Evolutionary conservation across 208 protist species (phyloP), one percentile per base, ranked within the genome.

Genomic region (Trypanosoma brucei): DNA sequence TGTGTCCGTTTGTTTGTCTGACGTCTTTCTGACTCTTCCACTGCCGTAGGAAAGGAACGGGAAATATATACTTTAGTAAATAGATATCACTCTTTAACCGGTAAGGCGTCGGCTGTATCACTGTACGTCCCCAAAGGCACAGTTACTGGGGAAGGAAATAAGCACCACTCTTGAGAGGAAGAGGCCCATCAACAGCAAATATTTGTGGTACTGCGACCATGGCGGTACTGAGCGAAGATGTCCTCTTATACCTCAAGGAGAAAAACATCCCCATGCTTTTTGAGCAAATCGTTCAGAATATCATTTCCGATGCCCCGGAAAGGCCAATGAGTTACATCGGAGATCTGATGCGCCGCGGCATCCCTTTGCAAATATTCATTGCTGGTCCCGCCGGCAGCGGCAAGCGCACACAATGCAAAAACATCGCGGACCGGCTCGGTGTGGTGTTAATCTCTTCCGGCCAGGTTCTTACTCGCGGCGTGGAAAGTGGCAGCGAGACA

Each of bases 221-320:
- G 36, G 4, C 36, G 5, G 31, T 14, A 46, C 42, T 46, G 8
- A 46, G 42, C 11, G 35, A 13, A 38, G 34, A 61, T 73, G 50
- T 22, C 1, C 46, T 91, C 4, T 59, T 46, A 65, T 94, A 94
- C 78, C 68, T 94, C 39, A 70, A 71, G 30, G 79, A 94, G 37
- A 75, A 91, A 54, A 72, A 75, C 59, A 67, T 94, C 31, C 70
- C 84, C 14, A 75, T 90, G 54, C 53, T 92, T 44, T 83, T 94
- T 73, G 88, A 94, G 58, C 84, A 79, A 58, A 33, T 94, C 37
- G 70, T 92, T 54, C 84, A 81, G 55, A 40, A 63, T 52, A 58
- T 94, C 59, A 66, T 90, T 34, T 40, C 44, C 2, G 75, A 93
- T 50, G 80, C 83, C 55, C 88, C 88, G 6, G 70, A 80, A 51